Evolutionary conservation across 2,329 filamentous ascomycete species (phyloP).

Genomic region (Xylaria sp.): DNA sequence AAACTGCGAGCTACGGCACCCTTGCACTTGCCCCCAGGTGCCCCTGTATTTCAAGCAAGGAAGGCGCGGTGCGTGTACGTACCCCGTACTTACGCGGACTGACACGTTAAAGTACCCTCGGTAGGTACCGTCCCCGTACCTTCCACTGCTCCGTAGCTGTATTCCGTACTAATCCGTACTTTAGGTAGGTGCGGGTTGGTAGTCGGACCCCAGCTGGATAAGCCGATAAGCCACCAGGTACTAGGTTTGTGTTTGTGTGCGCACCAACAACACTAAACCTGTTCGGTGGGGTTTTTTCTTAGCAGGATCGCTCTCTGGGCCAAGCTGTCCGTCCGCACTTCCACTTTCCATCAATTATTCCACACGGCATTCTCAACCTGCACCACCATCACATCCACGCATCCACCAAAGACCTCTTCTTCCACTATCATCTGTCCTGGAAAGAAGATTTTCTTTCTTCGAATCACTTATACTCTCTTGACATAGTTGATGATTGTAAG

Average conservation of each 20-base stretch:
- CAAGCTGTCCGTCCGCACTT: conserved; percentile 27
- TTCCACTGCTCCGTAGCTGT: too few relatives aligned
- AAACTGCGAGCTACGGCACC: too few relatives aligned
- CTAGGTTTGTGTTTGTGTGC: conserved; percentile 9
- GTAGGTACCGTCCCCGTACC: neutral
- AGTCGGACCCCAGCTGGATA: conserved; percentile 2
- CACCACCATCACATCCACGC: conserved; percentile 28
- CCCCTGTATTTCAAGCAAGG: too few relatives aligned
- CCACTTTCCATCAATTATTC: conserved; percentile 31
- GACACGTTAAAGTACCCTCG: neutral
- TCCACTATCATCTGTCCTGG: conserved; percentile 13
- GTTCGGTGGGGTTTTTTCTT: conserved; percentile 12
- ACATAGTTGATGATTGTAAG: conserved; percentile 33
- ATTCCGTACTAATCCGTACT: too few relatives aligned
- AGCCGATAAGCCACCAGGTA: conserved; percentile 13
- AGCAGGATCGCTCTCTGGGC: conserved; percentile 16
- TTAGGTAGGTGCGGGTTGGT: too few relatives aligned
- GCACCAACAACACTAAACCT: conserved; percentile 16
- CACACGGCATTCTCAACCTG: conserved; percentile 25
- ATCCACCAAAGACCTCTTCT: conserved; percentile 27
- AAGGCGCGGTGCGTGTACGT: neutral
- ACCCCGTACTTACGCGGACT: neutral
- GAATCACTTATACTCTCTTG: conserved; percentile 16
- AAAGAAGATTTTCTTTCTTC: conserved; percentile 15
- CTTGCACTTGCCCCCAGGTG: too few relatives aligned